Conservation (phyloP, 768 basidiomycete species). For the Boletus sensibilis region DNA sequence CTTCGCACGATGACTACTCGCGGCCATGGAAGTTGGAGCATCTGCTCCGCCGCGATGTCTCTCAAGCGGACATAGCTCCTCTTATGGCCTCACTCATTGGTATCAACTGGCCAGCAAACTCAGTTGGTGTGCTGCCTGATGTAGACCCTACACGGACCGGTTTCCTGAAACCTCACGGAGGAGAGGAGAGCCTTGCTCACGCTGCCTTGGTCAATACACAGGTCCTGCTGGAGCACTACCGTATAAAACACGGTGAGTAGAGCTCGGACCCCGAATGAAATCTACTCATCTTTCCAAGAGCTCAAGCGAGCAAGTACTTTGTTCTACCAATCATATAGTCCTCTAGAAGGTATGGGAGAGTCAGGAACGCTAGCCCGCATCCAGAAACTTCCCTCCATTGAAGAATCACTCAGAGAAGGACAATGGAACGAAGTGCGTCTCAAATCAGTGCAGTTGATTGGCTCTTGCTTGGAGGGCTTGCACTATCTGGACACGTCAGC, state of each 20-base stretch:
- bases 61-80: background rate
- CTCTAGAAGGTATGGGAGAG: background rate
- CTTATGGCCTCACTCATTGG: background rate
- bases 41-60: background rate
- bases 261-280: background rate
- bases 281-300: background rate
- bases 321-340: background rate
- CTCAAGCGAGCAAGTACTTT: background rate
- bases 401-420: background rate
- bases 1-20: background rate
- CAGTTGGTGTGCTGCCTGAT: no score
- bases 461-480: background rate
- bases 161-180: no score
- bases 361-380: background rate
- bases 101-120: background rate
- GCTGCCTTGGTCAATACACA: background rate
- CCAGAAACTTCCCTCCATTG: background rate
- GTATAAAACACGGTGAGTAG: background rate
- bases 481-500: background rate
- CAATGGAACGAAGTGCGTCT: background rate
- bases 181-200: background rate
- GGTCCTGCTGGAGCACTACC: background rate
- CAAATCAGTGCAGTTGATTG: background rate
- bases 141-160: no score
- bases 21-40: background rate